Evolutionary conservation across 1,284 basidiomycete species (phyloP).

Genomic region (Ganoderma multipileum): DNA sequence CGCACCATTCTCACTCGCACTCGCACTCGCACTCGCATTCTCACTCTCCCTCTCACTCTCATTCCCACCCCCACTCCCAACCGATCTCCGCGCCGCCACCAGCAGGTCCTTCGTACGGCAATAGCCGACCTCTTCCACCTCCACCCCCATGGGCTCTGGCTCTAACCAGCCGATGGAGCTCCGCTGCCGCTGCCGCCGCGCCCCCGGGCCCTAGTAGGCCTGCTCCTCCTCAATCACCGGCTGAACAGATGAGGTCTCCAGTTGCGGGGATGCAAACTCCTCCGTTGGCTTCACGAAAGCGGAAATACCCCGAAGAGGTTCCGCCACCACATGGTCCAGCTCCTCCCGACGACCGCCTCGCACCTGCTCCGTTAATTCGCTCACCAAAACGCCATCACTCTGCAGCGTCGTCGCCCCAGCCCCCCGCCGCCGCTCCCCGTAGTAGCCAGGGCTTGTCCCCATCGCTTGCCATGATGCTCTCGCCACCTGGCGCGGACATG

Average conservation of each 20-base stretch:
- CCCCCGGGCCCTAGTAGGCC: slow-evolving; percentile 35
- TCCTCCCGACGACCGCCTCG: slow-evolving; percentile 30
- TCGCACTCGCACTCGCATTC: slow-evolving; percentile 20
- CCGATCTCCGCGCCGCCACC: slow-evolving; percentile 34
- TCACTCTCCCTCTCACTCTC: slow-evolving; percentile 34
- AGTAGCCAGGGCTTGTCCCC: slow-evolving; percentile 38
- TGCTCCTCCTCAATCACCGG: slow-evolving; percentile 26
- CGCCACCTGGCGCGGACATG: slow-evolving; percentile 34
- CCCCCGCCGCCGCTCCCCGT: slow-evolving; percentile 20
- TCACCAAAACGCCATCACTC: slow-evolving; percentile 37
- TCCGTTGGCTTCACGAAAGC: slow-evolving; percentile 45
- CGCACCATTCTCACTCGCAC: slow-evolving; percentile 34
- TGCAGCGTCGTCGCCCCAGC: slow-evolving; percentile 31
- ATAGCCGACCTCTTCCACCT: slow-evolving; percentile 47
- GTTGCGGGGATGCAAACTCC: slow-evolving; percentile 25
- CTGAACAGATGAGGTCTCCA: slow-evolving; percentile 32
- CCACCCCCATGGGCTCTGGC: slow-evolving; percentile 74
- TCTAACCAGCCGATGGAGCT: slow-evolving; percentile 55
- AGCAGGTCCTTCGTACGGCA: slow-evolving; percentile 43
- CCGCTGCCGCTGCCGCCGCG: slow-evolving; percentile 39
- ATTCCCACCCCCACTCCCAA: slow-evolving; percentile 27
- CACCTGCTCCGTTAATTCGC: slow-evolving; percentile 29
- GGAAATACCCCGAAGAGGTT: slow-evolving; percentile 51
- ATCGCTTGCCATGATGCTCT: slow-evolving; percentile 43
- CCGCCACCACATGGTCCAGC: slow-evolving; percentile 34